phyloP scores from a whole-genome alignment of 2,329 filamentous ascomycete species.

The Aspergillus sojae region DNA sequence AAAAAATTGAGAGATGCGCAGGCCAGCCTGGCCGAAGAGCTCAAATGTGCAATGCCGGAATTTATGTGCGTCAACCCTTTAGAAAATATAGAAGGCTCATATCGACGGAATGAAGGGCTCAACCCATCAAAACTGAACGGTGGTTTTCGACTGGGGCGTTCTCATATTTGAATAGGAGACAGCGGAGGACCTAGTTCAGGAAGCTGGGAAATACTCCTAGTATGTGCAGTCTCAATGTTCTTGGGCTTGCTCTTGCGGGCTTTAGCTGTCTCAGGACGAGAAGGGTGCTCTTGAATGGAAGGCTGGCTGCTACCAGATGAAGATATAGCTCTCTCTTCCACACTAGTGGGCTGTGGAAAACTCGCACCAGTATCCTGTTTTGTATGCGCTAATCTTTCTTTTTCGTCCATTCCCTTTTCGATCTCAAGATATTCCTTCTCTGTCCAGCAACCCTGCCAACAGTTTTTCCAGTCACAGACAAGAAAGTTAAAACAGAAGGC shows the following conservation, averaged over 20 bases:
- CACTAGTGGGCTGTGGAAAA: conserved; percentile 21
- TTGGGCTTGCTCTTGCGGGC: conserved; percentile 34
- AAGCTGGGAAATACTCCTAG: conserved; percentile 45
- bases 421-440: conserved; percentile 75
- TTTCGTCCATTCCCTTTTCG: conserved; percentile 47
- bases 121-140: not conserved
- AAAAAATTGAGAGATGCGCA: conserved; percentile 1
- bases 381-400: conserved; percentile 31
- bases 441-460: conserved; percentile 94
- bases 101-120: not conserved
- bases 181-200: conserved; percentile 52
- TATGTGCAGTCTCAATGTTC: conserved; percentile 39
- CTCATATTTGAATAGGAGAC: conserved; percentile 51
- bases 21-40: conserved; percentile 19
- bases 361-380: conserved; percentile 26
- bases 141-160: not conserved
- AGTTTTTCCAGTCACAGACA: conserved; percentile 92
- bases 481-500: conserved; percentile 93
- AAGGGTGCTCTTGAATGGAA: conserved; percentile 40
- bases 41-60: not conserved
- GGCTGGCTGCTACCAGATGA: conserved; percentile 67
- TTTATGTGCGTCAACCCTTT: not conserved
- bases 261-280: conserved; percentile 35
- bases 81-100: not conserved
- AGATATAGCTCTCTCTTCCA: conserved; percentile 62